Percentiles rank a stretch among this genome's conserved stretches.
Evolutionary conservation across 805 yeast genomes (phyloP).

Genomic region (Metschnikowia shivogae): DNA sequence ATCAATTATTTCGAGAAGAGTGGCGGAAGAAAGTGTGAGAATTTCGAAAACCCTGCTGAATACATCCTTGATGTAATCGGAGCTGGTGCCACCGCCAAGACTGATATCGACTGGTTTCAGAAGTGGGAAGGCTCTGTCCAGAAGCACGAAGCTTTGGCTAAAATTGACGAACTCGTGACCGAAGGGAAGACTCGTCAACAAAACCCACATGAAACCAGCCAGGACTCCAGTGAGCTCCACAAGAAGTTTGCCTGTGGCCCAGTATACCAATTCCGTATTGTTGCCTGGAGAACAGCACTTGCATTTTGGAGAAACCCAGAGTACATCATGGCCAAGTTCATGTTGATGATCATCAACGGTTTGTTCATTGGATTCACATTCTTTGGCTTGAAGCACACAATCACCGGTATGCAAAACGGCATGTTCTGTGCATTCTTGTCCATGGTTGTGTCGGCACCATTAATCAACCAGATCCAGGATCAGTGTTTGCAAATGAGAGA

Average conservation of each 20-base stretch:
- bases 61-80: constrained; percentile 18
- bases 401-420: constrained; percentile 29
- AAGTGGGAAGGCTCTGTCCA: constrained; percentile 14
- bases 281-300: constrained; percentile 10
- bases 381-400: constrained; percentile 17
- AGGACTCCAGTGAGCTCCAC: constrained; percentile 6
- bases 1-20: constrained; percentile 12
- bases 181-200: constrained; percentile 5
- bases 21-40: constrained; percentile 13
- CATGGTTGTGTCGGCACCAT: constrained; percentile 53
- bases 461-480: constrained; percentile 60
- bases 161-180: constrained; percentile 9
- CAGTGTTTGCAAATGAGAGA: constrained; percentile 56
- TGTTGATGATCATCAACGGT: constrained; percentile 35
- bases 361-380: constrained; percentile 40
- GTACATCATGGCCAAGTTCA: constrained; percentile 15
- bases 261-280: constrained; percentile 8
- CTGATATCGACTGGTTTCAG: constrained; percentile 14
- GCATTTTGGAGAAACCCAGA: constrained; percentile 18
- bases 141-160: constrained; percentile 5
- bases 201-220: constrained; percentile 1
- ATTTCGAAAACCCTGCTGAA: constrained; percentile 17
- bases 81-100: constrained; percentile 17
- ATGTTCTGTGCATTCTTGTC: constrained; percentile 53
- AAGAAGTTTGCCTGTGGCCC: constrained; percentile 10